Conservation (phyloP, 2,329 filamentous ascomycete species). For the Coniochaeta sp. region DNA sequence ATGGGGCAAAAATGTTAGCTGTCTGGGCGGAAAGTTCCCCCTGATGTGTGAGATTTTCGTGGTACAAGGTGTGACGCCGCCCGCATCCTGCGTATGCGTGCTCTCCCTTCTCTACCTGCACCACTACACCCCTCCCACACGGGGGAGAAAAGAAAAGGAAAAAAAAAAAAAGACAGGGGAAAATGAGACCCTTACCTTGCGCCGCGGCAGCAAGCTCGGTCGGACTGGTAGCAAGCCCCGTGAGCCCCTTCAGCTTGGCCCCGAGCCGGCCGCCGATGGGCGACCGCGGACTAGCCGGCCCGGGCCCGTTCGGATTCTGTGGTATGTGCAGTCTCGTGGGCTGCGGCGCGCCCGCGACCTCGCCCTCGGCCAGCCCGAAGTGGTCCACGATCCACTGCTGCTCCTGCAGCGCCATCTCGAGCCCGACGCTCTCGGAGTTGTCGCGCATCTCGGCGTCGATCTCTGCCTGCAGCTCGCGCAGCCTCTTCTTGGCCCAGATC, state of each 20-base stretch:
- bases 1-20: background rate
- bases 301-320: constrained; percentile 15
- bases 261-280: constrained; percentile 39
- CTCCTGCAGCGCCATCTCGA: constrained; percentile 79
- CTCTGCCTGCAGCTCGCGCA: constrained; percentile 69
- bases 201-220: constrained; percentile 50
- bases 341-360: constrained; percentile 11
- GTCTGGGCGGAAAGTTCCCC: background rate
- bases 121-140: background rate
- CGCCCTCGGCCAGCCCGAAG: constrained; percentile 53
- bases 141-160: too few relatives aligned
- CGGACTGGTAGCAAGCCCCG: constrained; percentile 61
- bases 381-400: constrained; percentile 79
- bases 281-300: constrained; percentile 33
- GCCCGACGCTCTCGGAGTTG: constrained; percentile 74
- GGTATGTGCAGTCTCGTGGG: constrained; percentile 15
- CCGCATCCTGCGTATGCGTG: background rate
- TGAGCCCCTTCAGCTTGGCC: constrained; percentile 74
- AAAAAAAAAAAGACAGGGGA: too few relatives aligned
- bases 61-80: background rate
- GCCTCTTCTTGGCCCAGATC: constrained; percentile 78
- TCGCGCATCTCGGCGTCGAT: constrained; percentile 64
- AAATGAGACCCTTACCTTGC: constrained; percentile 37
- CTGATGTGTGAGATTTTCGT: too few relatives aligned
- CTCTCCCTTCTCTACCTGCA: background rate